Evolutionary conservation across 208 protist species (phyloP).

Genomic region (Leishmania guyanensis): DNA sequence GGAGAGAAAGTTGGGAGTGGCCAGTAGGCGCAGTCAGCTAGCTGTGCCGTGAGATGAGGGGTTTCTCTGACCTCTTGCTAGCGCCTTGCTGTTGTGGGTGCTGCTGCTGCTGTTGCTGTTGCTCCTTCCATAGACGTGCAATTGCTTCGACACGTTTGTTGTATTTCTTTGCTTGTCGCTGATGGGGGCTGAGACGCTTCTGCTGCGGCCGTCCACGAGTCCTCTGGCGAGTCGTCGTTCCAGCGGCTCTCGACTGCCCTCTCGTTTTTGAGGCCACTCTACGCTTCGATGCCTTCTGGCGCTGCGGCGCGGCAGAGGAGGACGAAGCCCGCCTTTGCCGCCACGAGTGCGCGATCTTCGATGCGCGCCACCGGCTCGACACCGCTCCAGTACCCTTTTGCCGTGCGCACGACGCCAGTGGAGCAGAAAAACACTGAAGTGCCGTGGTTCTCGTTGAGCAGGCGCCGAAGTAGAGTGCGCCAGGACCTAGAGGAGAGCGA

Average conservation of each 20-base stretch:
- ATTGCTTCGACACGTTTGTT: slow-evolving; percentile 87
- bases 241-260: not conserved
- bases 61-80: not conserved
- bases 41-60: slow-evolving; percentile 6
- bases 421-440: not conserved
- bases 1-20: not conserved
- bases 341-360: slow-evolving; percentile 2
- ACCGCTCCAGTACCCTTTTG: not conserved
- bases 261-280: not conserved
- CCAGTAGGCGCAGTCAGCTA: not conserved
- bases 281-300: not conserved
- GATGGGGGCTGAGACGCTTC: slow-evolving; percentile 37
- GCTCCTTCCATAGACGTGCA: slow-evolving; percentile 77
- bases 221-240: not conserved
- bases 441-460: not conserved
- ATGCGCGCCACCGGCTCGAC: not conserved
- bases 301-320: not conserved
- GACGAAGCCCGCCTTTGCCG: not conserved
- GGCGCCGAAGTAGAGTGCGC: no score
- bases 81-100: slow-evolving; percentile 2
- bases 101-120: slow-evolving; percentile 36
- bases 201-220: not conserved
- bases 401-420: not conserved
- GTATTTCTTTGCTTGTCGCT: slow-evolving; percentile 75
- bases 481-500: not conserved